phyloP scores from a whole-genome alignment of 495 filamentous ascomycete genomes.

The Penicillium longicatenatum region DNA sequence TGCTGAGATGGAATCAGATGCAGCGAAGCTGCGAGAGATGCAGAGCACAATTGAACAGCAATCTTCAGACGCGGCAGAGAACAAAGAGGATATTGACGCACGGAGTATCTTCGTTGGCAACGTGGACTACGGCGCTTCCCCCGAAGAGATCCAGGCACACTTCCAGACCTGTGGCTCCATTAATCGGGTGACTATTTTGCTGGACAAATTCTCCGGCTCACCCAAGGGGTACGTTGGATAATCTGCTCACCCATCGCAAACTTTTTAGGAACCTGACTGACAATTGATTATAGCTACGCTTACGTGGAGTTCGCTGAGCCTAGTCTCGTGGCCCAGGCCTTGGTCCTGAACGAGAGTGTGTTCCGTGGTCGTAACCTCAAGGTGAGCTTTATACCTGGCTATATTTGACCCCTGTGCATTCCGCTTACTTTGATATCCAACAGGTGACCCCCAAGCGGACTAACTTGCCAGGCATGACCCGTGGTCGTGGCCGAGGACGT shows the following conservation, averaged over 20 bases:
- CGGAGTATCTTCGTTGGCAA: constrained; percentile 98
- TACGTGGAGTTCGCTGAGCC: constrained; percentile 99
- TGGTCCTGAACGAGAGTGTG: constrained; percentile 94
- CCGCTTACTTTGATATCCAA: background rate
- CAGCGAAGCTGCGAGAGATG: constrained; percentile 95
- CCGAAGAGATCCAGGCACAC: constrained; percentile 98
- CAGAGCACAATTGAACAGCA: constrained; percentile 87
- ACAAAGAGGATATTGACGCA: constrained; percentile 94
- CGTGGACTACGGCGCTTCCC: constrained; percentile 96
- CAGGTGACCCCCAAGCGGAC: constrained; percentile 96
- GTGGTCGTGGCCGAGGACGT: constrained; percentile 69
- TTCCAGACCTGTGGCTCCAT: constrained; percentile 98
- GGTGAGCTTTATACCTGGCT: constrained; percentile 48
- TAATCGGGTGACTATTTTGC: constrained; percentile 94
- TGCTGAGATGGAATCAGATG: constrained; percentile 98
- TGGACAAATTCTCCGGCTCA: constrained; percentile 98
- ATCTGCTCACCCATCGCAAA: background rate
- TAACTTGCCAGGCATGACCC: constrained; percentile 91
- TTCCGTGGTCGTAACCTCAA: constrained; percentile 95
- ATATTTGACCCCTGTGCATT: background rate
- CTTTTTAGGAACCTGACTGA: background rate
- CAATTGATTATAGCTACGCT: constrained; percentile 71
- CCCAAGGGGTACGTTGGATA: constrained; percentile 81
- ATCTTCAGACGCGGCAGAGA: constrained; percentile 78
- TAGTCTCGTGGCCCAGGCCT: constrained; percentile 85